Percentiles rank a stretch among this genome's conserved stretches.
Evolutionary conservation across 768 basidiomycete species (phyloP).

Genomic region (Lactarius vividus): DNA sequence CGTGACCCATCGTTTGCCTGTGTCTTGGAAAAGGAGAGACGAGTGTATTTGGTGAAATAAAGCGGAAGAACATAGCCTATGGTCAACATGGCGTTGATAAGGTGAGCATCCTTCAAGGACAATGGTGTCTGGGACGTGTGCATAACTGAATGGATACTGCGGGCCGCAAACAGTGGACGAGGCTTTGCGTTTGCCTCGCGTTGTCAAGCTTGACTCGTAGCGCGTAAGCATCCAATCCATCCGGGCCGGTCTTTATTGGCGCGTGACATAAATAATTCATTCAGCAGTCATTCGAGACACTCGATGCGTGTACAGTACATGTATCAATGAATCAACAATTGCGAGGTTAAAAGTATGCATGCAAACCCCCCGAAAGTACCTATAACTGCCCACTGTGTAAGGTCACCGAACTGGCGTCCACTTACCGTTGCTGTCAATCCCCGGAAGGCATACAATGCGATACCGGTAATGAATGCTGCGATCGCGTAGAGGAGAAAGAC

Average conservation of each 20-base stretch:
- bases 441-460: slow-evolving; percentile 64
- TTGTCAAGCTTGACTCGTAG: too few species aligned
- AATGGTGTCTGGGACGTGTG: slow-evolving; percentile 25
- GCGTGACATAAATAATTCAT: background rate
- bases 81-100: slow-evolving; percentile 57
- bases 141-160: background rate
- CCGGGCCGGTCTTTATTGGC: background rate
- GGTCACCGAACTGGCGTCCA: slow-evolving; percentile 51
- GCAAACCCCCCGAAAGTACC: slow-evolving; percentile 62
- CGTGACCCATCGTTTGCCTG: slow-evolving; percentile 27
- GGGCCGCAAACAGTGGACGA: too few species aligned
- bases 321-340: slow-evolving; percentile 31
- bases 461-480: slow-evolving; percentile 61
- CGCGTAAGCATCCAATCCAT: too few species aligned
- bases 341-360: slow-evolving; percentile 56
- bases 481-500: slow-evolving; percentile 73
- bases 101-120: slow-evolving; percentile 41
- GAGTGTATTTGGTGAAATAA: slow-evolving; percentile 66
- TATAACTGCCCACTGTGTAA: slow-evolving; percentile 60
- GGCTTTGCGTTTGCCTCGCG: too few species aligned
- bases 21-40: slow-evolving; percentile 49
- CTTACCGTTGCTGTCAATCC: slow-evolving; percentile 45
- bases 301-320: too few species aligned
- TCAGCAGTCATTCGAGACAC: too few species aligned
- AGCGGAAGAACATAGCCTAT: slow-evolving; percentile 77